A percentile compares a stretch with the other conserved stretches of the same genome.
Conservation (phyloP, 345 rosid species). For the Eucalyptus microcorys region DNA sequence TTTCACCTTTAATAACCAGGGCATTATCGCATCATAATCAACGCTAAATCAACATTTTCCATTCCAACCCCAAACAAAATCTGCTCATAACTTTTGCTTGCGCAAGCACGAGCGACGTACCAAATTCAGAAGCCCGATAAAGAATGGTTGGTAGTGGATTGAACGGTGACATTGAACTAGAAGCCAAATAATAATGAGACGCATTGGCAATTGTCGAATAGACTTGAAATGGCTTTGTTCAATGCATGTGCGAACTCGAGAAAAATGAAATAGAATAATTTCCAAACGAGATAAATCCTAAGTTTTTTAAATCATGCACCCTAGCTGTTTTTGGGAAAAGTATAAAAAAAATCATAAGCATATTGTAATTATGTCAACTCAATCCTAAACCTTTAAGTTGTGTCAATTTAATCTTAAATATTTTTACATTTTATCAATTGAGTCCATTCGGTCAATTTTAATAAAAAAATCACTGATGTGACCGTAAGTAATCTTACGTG, state of each 20-base stretch:
- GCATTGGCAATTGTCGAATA: not conserved
- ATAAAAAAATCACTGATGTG: too few relatives aligned
- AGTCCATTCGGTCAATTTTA: accelerated
- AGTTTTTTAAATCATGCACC: not conserved
- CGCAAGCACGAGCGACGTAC: not conserved
- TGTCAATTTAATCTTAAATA: too few relatives aligned
- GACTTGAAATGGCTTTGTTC: not conserved
- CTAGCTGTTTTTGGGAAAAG: too few relatives aligned
- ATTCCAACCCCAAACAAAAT: not conserved
- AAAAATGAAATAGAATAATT: too few relatives aligned
- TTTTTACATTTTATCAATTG: not conserved
- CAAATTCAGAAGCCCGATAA: not conserved
- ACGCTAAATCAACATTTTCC: not conserved
- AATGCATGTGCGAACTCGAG: not conserved
- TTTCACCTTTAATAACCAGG: too few relatives aligned
- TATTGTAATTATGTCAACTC: not conserved
- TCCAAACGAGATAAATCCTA: not conserved
- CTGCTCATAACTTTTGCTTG: not conserved
- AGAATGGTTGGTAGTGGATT: not conserved
- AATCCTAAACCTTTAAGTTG: too few relatives aligned
- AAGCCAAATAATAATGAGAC: not conserved
- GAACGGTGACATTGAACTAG: not conserved
- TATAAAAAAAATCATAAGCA: too few relatives aligned
- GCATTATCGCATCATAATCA: too few relatives aligned
- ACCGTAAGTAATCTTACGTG: not conserved